Base-by-base conservation (phyloP, 768 basidiomycete species). In the Gymnopilus dilepis region DNA sequence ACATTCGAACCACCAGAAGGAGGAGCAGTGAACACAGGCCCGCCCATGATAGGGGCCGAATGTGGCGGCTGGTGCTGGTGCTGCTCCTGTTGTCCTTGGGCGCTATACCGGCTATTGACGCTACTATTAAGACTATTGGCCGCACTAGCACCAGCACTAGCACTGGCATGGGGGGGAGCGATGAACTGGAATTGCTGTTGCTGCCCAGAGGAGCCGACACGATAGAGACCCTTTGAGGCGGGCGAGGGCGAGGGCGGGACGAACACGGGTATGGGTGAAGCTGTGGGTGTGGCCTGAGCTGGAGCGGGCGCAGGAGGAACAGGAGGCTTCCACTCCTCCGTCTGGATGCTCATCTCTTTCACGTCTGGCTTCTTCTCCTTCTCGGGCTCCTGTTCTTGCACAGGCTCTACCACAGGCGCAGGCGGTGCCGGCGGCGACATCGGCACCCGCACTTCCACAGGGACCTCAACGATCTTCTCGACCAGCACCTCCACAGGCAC, bases 331-430 rank as follows among this genome's bases (percentile, higher is more conserved):
- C 88, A 90, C 52, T 82, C 82, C 62, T 95, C 93, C 1, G 92
- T 94, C 76, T 95, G 92, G 33, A 88, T 86, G 3, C 87, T 90
- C 61, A 86, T 90, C 66, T 95, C 92, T 70, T 80, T 87, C 31
- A 85, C 75, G 66, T 91, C 87, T 0, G 86, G 85, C 70, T 86
- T 90, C 11, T 9, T 9, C 34, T 37, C 34, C 34, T n/a, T n/a
- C n/a, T n/a, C n/a, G n/a, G n/a, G n/a, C n/a, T n/a, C n/a, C n/a
- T n/a, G n/a, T n/a, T n/a, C n/a, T n/a, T n/a, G n/a, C n/a, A n/a
- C n/a, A n/a, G 34, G 34, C 2, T 11, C 11, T 15, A 15, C 11
- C 34, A 37, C 9, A 37, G 34, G 34, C 9, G 33, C 33, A 34
- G 33, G 33, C 6, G 34, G 34, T 11, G 84, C 85, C 19, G 73